Evolutionary conservation across 495 filamentous ascomycete species (phyloP), one percentile per base, ranked within the genome.

Genomic region (Lasiosphaeria miniovina): DNA sequence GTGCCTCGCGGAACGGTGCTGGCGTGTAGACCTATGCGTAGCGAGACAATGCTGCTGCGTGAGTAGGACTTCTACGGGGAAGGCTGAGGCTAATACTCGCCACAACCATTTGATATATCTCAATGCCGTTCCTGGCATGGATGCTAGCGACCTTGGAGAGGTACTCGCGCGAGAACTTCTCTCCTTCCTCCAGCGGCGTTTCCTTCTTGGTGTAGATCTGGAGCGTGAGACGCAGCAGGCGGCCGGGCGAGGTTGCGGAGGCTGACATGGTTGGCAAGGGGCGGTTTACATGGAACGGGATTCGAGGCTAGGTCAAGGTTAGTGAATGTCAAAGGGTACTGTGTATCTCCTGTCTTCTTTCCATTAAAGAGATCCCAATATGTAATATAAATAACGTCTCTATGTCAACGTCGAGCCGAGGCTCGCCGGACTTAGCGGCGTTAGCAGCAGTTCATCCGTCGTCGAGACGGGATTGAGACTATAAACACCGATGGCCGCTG

Each of bases 131-230:
- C 49, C 34, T 51, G 7, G 49, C 49, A 14, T 51, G 49, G 7
- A 51, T 17, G 31, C 24, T 24, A 6, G 49, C 17, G 14, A 33
- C 49, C 49, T 51, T 51, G 49, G 49, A 15, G 7, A 51, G 49
- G 32, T 51, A 51, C 12, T 51, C 49, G 49, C 49, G 49, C 5
- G 49, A 17, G 32, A 51, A 51, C 24, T 51, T 51, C 49, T 51
- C 17, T 10, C 49, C 34, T 5, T 51, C 49, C 49, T 51, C 49
- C 7, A 31, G 32, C 24, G n/a, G 32, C 24, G 7, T 51, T 17
- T 3, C 14, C 49, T 51, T 17, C 24, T 51, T 51, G 17, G 24
- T 17, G 49, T 51, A 51, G 49, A 51, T 51, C 49, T 51, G 49
- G 24, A 51, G 49, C 7, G 49, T 51, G 43, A 46, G 43, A n/a